Conservation (phyloP, 1,284 basidiomycete genomes). For the Heterobasidion occidentale region DNA sequence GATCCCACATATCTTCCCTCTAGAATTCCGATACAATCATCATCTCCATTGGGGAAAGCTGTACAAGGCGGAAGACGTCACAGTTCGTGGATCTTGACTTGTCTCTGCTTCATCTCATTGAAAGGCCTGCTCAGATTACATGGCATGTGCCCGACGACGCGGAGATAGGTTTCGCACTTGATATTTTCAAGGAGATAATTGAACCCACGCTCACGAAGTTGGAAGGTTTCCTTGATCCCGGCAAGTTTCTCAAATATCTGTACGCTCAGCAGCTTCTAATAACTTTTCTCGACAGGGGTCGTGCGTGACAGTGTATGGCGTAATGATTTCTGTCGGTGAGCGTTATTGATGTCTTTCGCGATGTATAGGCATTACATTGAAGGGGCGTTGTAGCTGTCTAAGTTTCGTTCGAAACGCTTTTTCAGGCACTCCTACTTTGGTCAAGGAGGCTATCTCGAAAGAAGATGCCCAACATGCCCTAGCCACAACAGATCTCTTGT, state of each 20-base stretch:
- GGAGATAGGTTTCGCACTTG: conserved; percentile 75
- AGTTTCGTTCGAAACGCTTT: conserved; percentile 64
- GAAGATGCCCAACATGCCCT: conserved; percentile 33
- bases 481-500: conserved; percentile 56
- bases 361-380: conserved; percentile 1
- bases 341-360: conserved; percentile 2
- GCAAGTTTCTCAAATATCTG: conserved; percentile 23
- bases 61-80: conserved; percentile 50
- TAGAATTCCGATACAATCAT: conserved; percentile 69
- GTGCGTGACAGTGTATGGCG: conserved; percentile 64
- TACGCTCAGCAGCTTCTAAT: background rate
- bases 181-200: conserved; percentile 67
- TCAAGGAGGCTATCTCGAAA: conserved; percentile 39
- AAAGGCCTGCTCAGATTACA: conserved; percentile 39
- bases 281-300: conserved; percentile 20
- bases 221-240: conserved; percentile 49
- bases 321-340: conserved; percentile 83
- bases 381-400: conserved; percentile 39
- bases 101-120: background rate
- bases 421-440: conserved; percentile 56
- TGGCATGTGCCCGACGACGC: conserved; percentile 69
- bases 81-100: conserved; percentile 27
- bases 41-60: conserved; percentile 76
- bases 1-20: background rate
- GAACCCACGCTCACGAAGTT: conserved; percentile 59